Base-by-base conservation (phyloP, 768 basidiomycete genomes). In the Cyclocybe cylindracea region DNA sequence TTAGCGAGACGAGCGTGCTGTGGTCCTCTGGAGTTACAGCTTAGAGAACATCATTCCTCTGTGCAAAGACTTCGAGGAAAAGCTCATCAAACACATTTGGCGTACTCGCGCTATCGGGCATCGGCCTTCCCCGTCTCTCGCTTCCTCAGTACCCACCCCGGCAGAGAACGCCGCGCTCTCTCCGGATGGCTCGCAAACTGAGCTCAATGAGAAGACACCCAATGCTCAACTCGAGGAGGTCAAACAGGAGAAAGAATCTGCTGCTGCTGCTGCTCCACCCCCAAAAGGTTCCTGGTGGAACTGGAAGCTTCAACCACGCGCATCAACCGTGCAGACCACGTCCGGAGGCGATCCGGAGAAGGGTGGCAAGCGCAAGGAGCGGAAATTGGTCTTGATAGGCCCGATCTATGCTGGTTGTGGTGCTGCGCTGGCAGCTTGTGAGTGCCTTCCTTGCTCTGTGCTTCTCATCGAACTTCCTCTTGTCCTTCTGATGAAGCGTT, bases 31-130 rank as follows among this genome's bases (percentile, higher is more conserved):
- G 91, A 80, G 85, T 1, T 89, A 92, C 65, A 75, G 81, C 53
- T 74, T 93, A 38, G 80, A 79, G 55, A 63, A 64, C 38, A 86
- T 94, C 57, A 84, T 92, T 51, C 83, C 86, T 0, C 68, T 85
- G 13, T 85, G 79, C 64, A 78, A 78, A 46, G 89, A 89, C 61
- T 87, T 91, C 57, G 87, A 91, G 59, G 80, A 86, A 36, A 84
- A 85, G 57, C 76, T 94, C 64, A 90, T 93, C 74, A 83, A 84
- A 61, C 85, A 87, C 60, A 86, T 94, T 47, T 92, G 91, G 91
- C 70, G 77, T 38, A 75, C 73, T 46, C 37, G 34, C 39, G 35
- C 45, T 41, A 51, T 64, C 31, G 52, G 57, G 33, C 51, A 46
- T 48, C 56, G 44, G 13, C 57, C 56, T 5, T 53, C 48, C 9